Evolutionary conservation across 345 rosid genomes (phyloP), one percentile per base, ranked within the genome.

Genomic region (Euclidium syriacum): DNA sequence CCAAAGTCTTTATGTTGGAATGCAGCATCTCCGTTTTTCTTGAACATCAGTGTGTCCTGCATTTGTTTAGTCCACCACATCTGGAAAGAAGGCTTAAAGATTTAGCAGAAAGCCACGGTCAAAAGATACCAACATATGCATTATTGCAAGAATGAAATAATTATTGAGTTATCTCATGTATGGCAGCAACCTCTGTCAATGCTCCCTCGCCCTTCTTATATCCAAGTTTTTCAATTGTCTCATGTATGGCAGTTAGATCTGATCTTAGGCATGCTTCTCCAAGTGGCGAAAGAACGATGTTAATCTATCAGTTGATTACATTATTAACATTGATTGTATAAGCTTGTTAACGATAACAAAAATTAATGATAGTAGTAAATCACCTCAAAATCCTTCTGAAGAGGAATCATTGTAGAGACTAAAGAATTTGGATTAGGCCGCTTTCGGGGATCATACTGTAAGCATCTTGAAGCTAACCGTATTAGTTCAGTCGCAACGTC

Each of bases 21-120:
- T 64, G 91, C 87, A 48, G 64, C 70, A 70, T 87, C 91, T 3
- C 91, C 91, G 70, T 72, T 81, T 72, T 87, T 87, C 88, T 83
- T 83, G 2, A 75, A 72, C 33, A 71, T 83, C 29, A 83, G 48
- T 9, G 85, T 87, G 57, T 85, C 90, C 70, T 79, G 81, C 95
- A 85, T 84, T 68, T 87, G 87, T 65, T 87, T 81, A 5, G 88
- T 87, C 95, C 91, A 84, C 86, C n/a, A n/a, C n/a, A 87, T 84
- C 52, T 87, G 90, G 78, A 87, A 87, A 5, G 95, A 84, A 39
- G 84, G 95, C 90, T 87, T 81, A 54, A 62, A 9, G n/a, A n/a
- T 36, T 36, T 36, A 3, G 3, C 41, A 36, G 1, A 36, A 36
- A 29, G 33, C 33, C 33, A 29, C 6, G n/a, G 14, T n/a, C n/a